Base-by-base conservation (phyloP, 352 stramenopile genomes). In the Phytophthora podocarpi region DNA sequence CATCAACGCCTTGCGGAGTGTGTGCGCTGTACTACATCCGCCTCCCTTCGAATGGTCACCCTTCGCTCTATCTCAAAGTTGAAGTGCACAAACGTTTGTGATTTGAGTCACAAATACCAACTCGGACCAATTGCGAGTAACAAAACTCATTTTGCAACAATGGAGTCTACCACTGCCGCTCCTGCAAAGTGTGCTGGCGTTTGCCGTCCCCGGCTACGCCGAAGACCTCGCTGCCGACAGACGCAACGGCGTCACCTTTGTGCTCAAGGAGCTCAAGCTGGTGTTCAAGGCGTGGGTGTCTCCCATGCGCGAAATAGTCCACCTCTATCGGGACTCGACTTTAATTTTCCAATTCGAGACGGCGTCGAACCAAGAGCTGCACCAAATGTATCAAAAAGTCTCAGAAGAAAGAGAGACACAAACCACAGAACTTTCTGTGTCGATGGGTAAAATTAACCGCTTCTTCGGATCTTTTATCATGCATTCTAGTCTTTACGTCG, bases 131-230 rank as follows among this genome's bases (percentile, higher is more conserved):
- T n/a, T n/a, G n/a, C n/a, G n/a, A n/a, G n/a, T n/a, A n/a, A n/a
- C n/a, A n/a, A n/a, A n/a, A n/a, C n/a, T n/a, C n/a, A n/a, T n/a
- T 40, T 23, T 36, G 16, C 16, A 15, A 57, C 26, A 18, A 58
- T 59, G 57, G 21, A 45, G 21, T 24, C 27, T 59, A 18, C 51
- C 51, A 10, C 8, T 59, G 30, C 59, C 67, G 39, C 35, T 80
- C 21, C 54, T 73, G 41, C 35, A 60, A n/a, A 37, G 36, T n/a
- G 41, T 78, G 15, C 28, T 80, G 54, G 52, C 36, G 40, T 71
- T 71, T 47, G 64, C 60, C 2, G 40, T 74, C n/a, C 49, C 56
- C 8, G 67, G 61, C 13, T 64, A 52, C 40, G 40, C 27, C 4
- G 41, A 66, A 2, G 37, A 58, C 15, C 21, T 57, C 4, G 16